phyloP scores from a whole-genome alignment of 176 grass and related monocot genomes.

The bread wheat (Triticum aestivum) region DNA sequence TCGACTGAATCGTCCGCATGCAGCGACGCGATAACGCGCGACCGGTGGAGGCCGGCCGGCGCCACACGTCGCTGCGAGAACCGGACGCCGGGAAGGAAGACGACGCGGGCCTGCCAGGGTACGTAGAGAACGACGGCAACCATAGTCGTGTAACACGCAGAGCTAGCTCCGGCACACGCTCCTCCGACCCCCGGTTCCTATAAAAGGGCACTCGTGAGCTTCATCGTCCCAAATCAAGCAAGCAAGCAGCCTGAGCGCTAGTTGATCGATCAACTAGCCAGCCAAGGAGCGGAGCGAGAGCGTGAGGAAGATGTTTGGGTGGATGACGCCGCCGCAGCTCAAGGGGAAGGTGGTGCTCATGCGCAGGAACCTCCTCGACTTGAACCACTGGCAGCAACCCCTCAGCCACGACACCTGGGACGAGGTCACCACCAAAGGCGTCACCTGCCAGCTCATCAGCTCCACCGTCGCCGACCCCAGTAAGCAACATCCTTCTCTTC shows the following conservation, averaged over 20 bases:
- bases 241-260: background rate
- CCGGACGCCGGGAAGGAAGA: background rate
- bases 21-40: background rate
- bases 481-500: background rate
- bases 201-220: background rate
- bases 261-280: background rate
- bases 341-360: constrained; percentile 11
- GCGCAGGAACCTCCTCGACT: constrained; percentile 49
- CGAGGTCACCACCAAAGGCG: constrained; percentile 46
- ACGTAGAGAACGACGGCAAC: background rate
- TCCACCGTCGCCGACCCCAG: constrained; percentile 44
- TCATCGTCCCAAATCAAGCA: background rate
- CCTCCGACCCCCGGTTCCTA: background rate
- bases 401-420: constrained; percentile 32
- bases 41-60: background rate
- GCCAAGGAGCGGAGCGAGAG: background rate
- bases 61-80: background rate
- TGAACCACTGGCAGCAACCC: constrained; percentile 41
- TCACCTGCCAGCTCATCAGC: constrained; percentile 62
- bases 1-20: background rate
- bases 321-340: background rate
- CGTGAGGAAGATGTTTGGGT: background rate
- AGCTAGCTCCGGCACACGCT: background rate
- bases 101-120: background rate
- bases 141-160: background rate